A percentile compares a stretch with the other conserved stretches of the same genome.
These are phyloP conservation scores for Microcyclosporella mali DNA, from an alignment of 2,329 filamentous ascomycete species.

Conservation along the genomic window DNA sequence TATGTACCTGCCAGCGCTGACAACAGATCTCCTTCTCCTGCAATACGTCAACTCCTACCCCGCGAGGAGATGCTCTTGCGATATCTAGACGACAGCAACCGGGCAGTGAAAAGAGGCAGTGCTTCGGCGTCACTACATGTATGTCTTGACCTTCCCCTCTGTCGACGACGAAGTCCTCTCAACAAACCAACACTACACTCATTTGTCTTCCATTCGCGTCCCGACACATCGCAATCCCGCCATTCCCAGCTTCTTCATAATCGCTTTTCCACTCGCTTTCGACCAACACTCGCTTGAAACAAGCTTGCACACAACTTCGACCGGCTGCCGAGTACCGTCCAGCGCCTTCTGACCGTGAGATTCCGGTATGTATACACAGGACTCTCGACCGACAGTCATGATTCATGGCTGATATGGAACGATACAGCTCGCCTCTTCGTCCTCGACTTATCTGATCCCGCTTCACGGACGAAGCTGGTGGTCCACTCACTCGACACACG, in stretches of 20 bases:
- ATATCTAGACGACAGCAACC: not conserved
- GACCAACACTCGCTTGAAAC: not conserved
- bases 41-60: slow-evolving; percentile 1
- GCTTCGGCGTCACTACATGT: slow-evolving; percentile 8
- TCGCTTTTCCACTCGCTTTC: slow-evolving; percentile 13
- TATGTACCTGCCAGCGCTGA: too few relatives aligned
- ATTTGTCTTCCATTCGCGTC: slow-evolving; percentile 17
- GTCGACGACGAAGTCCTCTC: slow-evolving; percentile 3
- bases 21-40: too few relatives aligned
- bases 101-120: slow-evolving; percentile 17
- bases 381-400: too few relatives aligned
- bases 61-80: slow-evolving; percentile 5
- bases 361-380: too few relatives aligned
- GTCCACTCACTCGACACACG: too few relatives aligned
- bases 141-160: not conserved
- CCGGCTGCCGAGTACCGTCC: not conserved
- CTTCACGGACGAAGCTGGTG: too few relatives aligned
- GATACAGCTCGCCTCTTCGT: not conserved
- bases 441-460: too few relatives aligned
- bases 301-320: not conserved
- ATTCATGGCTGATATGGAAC: too few relatives aligned
- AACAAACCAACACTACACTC: slow-evolving; percentile 14
- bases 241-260: slow-evolving; percentile 34
- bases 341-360: too few relatives aligned
- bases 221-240: slow-evolving; percentile 24